A percentile compares a stretch with the other conserved stretches of the same genome.
Conservation (phyloP, 768 basidiomycete genomes). For the Kwoniella botswanensis region DNA sequence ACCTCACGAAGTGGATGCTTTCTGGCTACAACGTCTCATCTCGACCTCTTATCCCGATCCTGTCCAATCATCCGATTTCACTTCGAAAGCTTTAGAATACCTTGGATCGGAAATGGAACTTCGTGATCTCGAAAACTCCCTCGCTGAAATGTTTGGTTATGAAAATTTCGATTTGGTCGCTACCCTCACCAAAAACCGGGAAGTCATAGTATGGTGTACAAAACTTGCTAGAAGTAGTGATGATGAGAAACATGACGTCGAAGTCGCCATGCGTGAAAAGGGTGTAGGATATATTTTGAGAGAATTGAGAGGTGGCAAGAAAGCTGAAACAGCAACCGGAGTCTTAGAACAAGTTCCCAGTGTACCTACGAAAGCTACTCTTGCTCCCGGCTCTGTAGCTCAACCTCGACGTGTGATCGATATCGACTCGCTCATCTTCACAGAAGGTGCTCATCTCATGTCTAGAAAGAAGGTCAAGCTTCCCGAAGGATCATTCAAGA, state of each 20-base stretch:
- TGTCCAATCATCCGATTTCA: slow-evolving; percentile 90
- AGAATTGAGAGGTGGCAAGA: slow-evolving; percentile 80
- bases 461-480: slow-evolving; percentile 98
- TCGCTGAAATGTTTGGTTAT: slow-evolving; percentile 97
- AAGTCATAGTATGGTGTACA: slow-evolving; percentile 97
- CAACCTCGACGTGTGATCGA: slow-evolving; percentile 86
- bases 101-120: slow-evolving; percentile 84
- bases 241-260: slow-evolving; percentile 86
- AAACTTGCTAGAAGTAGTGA: slow-evolving; percentile 88
- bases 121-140: slow-evolving; percentile 91
- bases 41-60: slow-evolving; percentile 91
- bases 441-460: slow-evolving; percentile 95
- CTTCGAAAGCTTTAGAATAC: slow-evolving; percentile 78
- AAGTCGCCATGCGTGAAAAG: slow-evolving; percentile 98
- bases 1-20: slow-evolving; percentile 89
- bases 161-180: slow-evolving; percentile 79
- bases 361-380: slow-evolving; percentile 81
- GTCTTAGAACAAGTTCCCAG: slow-evolving; percentile 63
- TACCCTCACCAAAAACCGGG: slow-evolving; percentile 91
- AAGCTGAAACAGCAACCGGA: slow-evolving; percentile 66
- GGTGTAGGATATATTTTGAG: slow-evolving; percentile 94
- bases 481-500: slow-evolving; percentile 96
- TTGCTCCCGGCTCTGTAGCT: slow-evolving; percentile 79
- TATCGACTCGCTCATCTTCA: slow-evolving; percentile 92
- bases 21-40: slow-evolving; percentile 97